Evolutionary conservation across 371 early-diverging fungal genomes (phyloP), one percentile per base, ranked within the genome.

Genomic region (Saksenaea vasiformis): DNA sequence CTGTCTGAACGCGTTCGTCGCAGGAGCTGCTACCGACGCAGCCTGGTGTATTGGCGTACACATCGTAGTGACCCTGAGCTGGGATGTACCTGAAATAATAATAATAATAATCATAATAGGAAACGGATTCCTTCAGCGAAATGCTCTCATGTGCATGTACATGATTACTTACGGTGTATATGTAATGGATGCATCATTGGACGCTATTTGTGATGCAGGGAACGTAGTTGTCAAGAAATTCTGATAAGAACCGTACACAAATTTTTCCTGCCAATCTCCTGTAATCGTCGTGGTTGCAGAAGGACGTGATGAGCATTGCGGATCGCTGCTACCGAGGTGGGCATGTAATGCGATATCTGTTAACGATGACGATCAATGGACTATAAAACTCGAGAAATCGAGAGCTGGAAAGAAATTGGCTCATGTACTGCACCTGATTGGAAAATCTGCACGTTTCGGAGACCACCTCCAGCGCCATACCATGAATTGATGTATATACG

Each of bases 391-490:
- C 22, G 8, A 22, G 22, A n/a, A 47, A 19, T 10, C 51, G 22
- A 10, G 22, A 11, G 39, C 39, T 39, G 3, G n/a, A 39, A 39
- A n/a, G 15, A 39, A 39, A n/a, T n/a, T 47, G 7, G 9, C 9
- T 19, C n/a, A 47, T 8, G 5, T 19, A 22, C 22, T 54, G 62
- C 71, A 73, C 76, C 90, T 56, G 85, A 76, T 58, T 88, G 88
- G 58, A 80, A 93, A 8, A 93, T 74, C 58, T 88, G 80, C 36
- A 93, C 78, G 41, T 80, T 77, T 47, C 82, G 80, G 10, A 93
- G 78, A 3, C 93, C 93, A 56, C 91, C 92, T n/a, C 91, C 88
- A 35, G 61, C 58, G 11, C 93, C 92, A 56, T 87, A 89, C 89
- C 87, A 93, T 8, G 86, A 77, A 36, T 82, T 72, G 57, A 93